Evolutionary conservation across 441 rosid species (phyloP).

Genomic region (Bocquillonia castaneifolia): DNA sequence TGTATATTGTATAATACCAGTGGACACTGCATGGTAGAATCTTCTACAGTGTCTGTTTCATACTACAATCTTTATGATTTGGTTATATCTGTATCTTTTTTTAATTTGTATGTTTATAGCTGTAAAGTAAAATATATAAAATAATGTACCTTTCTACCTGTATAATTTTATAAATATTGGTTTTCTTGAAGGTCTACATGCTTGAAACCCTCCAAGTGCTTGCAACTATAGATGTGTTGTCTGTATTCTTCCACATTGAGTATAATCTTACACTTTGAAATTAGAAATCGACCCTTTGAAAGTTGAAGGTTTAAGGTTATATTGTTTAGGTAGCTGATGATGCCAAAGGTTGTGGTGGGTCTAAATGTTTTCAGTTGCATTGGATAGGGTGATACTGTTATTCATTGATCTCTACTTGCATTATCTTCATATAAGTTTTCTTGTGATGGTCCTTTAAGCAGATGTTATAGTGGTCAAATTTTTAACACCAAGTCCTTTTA

Average conservation of each 20-base stretch:
- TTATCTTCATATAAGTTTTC: neutral
- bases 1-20: neutral
- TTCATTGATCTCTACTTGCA: neutral
- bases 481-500: neutral
- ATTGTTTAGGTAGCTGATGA: neutral
- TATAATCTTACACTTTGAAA: neutral
- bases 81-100: neutral
- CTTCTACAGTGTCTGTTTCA: neutral
- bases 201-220: neutral
- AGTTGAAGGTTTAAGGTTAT: neutral
- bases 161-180: neutral
- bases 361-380: neutral
- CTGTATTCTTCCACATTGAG: neutral
- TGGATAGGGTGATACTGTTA: neutral
- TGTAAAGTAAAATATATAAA: neutral
- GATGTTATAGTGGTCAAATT: too few species aligned
- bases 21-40: neutral
- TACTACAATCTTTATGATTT: neutral
- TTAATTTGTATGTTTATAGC: neutral
- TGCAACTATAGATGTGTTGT: neutral
- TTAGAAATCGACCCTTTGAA: neutral
- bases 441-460: neutral
- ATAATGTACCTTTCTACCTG: neutral
- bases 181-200: constrained; percentile 2
- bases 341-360: neutral